Base-by-base conservation (phyloP, 176 grass and related monocot genomes). In the Lolium rigidum region DNA sequence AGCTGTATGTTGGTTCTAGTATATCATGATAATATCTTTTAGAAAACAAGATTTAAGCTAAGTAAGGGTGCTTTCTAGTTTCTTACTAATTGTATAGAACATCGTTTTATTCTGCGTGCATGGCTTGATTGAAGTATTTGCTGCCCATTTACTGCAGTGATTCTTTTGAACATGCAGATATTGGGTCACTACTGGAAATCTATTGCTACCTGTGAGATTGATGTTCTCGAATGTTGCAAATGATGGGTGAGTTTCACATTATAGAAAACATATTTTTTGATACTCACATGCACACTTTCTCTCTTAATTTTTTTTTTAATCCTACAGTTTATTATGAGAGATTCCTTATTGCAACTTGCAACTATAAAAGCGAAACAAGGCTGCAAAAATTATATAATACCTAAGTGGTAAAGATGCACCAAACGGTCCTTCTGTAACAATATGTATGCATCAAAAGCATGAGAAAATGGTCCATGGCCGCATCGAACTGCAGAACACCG, bases 161-260 rank as follows among this genome's bases (percentile, higher is more conserved):
- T 20, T 46, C 25, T 84, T 74, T 39, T 58, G 15, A 84, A 58
- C 5, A 17, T 82, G 86, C 88, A 89, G 88, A 86, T 90, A 86
- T 80, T 90, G 71, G 88, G 60, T 82, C 9, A 86, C 83, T 38
- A 25, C 15, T 44, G 65, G 14, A 54, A 74, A 90, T 46, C 71
- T 52, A 12, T 86, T 90, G 66, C 79, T 9, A 61, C 78, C 83
- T 71, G 43, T 86, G 35, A 86, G 81, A 80, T 86, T 90, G 49
- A 14, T 20, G 11, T 84, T 47, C 62, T 89, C 64, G 17, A 68
- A 21, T 70, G 8, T 82, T 54, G 39, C 49, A 51, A 74, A 43
- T 60, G 88, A 90, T 62, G 79, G 78, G 88, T 83, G 12, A 64
- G 88, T 89, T 7, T 25, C 26, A n/a, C 37, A 60, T 35, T 54